Evolutionary conservation across 2,329 filamentous ascomycete species (phyloP), one percentile per base, ranked within the genome.

Genomic region (Fusarium pseudoanthophilum): DNA sequence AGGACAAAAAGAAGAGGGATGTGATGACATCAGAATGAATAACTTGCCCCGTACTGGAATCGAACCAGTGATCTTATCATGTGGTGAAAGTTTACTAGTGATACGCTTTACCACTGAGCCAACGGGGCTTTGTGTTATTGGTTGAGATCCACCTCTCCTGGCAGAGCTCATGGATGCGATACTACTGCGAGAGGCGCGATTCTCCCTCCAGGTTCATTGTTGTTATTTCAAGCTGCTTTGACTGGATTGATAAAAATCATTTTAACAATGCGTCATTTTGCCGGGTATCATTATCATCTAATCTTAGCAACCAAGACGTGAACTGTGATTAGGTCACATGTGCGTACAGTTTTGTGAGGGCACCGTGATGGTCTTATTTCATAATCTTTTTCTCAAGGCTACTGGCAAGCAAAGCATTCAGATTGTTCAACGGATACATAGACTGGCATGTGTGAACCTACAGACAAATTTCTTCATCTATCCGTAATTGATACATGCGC

Each of bases 51-150:
- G 65, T 52, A 56, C 66, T 48, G 64, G 63, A 64, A 67, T 67
- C 63, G 63, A 67, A 67, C 64, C 64, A 48, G 60, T 64, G 63
- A 67, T 64, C 64, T 67, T 67, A 64, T 67, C 65, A 67, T 67
- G 8, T 52, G n/a, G 18, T 52, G 4, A 3, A 20, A 11, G 2
- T 8, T 52, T 67, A 67, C 65, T 67, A 67, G 64, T 67, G 65
- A 67, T 64, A 67, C 65, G 65, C 55, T 67, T 57, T 67, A 67
- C 65, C 65, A 67, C 65, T 67, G 65, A 67, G 63, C 63, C 65
- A 67, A 53, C 65, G 26, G 49, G 65, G 65, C 65, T 42, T 40
- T 5, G 4, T 39, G 5, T 67, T 36, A 67, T 43, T 67, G 53
- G 63, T 34, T 67, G 30, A 62, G 3, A 34, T 6, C 11, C 11